A percentile compares a stretch with the other conserved stretches of the same genome.
Evolutionary conservation across 495 filamentous ascomycete species (phyloP).

Genomic region (Neurospora sublineolata): DNA sequence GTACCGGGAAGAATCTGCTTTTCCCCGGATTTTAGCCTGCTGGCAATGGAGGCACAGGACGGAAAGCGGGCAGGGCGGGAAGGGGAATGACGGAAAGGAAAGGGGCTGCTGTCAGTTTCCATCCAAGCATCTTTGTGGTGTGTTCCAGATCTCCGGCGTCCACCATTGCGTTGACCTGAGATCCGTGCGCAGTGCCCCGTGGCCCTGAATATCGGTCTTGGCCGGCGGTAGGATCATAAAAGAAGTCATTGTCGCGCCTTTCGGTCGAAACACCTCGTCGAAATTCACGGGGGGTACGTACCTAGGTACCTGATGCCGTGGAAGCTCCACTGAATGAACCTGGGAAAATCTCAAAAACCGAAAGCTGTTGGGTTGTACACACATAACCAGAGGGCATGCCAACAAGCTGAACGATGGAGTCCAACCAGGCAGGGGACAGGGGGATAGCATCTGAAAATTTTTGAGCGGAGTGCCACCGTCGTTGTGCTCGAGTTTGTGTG

Average conservation of each 20-base stretch:
- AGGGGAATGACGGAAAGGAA: background rate
- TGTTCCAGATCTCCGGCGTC: background rate
- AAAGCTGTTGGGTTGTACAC: background rate
- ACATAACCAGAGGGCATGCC: too few relatives aligned
- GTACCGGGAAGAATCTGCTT: background rate
- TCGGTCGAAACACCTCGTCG: background rate
- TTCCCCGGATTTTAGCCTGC: background rate
- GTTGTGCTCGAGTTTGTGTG: background rate
- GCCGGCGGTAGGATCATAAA: background rate
- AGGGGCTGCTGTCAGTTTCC: background rate
- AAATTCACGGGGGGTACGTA: background rate
- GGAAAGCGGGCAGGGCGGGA: background rate
- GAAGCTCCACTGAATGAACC: background rate
- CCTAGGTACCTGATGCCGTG: background rate
- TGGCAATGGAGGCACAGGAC: background rate
- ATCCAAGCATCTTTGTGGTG: background rate
- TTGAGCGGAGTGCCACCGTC: background rate
- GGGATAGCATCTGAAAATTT: background rate
- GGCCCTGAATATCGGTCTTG: background rate
- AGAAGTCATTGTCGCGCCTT: background rate
- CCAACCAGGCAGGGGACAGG: background rate
- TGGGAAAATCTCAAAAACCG: background rate
- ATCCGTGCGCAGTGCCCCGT: background rate
- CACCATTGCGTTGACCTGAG: background rate
- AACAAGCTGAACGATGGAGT: background rate